Conservation (phyloP, 139 green algal species). For the Picocystis salinarum region DNA sequence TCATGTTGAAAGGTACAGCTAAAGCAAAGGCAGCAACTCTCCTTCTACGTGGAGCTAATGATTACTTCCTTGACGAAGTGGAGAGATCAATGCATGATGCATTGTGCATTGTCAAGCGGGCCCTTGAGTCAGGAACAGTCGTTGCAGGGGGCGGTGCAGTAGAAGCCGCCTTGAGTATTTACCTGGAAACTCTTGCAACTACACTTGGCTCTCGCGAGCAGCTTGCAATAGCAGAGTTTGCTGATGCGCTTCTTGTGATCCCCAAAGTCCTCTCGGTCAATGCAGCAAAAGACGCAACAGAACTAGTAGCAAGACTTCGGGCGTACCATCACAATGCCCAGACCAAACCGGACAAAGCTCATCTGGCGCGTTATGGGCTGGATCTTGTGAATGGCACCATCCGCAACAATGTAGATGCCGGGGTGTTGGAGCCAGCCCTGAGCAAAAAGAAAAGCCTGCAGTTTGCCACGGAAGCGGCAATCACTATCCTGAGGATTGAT, state of each 20-base stretch:
- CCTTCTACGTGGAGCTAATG: constrained; percentile 87
- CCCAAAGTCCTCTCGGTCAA: constrained; percentile 90
- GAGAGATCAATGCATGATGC: constrained; percentile 91
- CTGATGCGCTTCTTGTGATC: constrained; percentile 70
- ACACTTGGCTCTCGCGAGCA: constrained; percentile 87
- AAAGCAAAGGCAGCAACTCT: constrained; percentile 37
- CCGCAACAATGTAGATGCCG: constrained; percentile 77
- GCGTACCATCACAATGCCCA: constrained; percentile 84
- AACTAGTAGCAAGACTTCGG: constrained; percentile 81
- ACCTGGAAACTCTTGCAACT: constrained; percentile 88
- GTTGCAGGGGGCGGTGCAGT: constrained; percentile 70
- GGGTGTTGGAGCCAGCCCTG: constrained; percentile 87
- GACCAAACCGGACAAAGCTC: constrained; percentile 35
- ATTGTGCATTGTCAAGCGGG: constrained; percentile 92
- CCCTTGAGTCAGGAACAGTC: constrained; percentile 79
- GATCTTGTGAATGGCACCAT: constrained; percentile 52
- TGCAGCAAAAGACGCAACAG: constrained; percentile 83
- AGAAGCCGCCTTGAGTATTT: constrained; percentile 78
- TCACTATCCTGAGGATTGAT: constrained; percentile 97
- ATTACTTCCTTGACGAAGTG: constrained; percentile 98
- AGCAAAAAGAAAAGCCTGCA: constrained; percentile 82
- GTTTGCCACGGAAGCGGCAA: constrained; percentile 97
- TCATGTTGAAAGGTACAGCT: constrained; percentile 42
- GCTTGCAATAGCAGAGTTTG: constrained; percentile 89
- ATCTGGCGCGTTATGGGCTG: constrained; percentile 42